Base-by-base conservation (phyloP, 1,139 yeast species). In the Yamadazyma oceani region DNA sequence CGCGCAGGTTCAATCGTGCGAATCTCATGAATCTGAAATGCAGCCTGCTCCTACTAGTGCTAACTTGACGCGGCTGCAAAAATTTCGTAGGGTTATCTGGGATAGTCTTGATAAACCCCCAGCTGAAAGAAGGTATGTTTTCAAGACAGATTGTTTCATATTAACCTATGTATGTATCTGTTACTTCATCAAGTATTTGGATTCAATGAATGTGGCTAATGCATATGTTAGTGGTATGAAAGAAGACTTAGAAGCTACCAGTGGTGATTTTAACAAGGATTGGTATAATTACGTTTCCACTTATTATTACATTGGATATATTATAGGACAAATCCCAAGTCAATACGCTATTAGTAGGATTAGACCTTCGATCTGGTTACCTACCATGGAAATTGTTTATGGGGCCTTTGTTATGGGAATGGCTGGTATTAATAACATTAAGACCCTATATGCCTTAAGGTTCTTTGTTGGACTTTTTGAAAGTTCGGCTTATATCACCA, bases 171-270 rank as follows among this genome's bases (percentile, higher is more conserved):
- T 60, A 33, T 62, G 62, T 50, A 40, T 62, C 36, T 52, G 70
- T 4, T 62, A 63, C 48, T 69, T 62, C 54, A 72, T 75, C 40
- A 76, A 75, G 44, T 69, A 72, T 42, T 62, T 69, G 17, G 74
- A 68, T 44, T 57, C 65, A 24, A 45, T 59, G 15, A 58, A 59
- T 39, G 45, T 63, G 13, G 41, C 61, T 12, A 66, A 68, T 48
- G 73, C 73, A 4, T 67, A 66, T 41, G 72, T 82, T 35, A 66
- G 79, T 64, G 85, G 85, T 2, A 64, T 81, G 36, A 56, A 70
- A 42, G 53, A 51, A 3, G 75, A 69, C 39, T 58, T 74, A 41
- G 28, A 26, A 26, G 28, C 28, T 14, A 13, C 6, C 11, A 13
- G 17, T 4, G 11, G 15, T 14, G 44, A 66, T 5, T 73, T 78